Evolutionary conservation across 352 stramenopile genomes (phyloP), one percentile per base, ranked within the genome.

Genomic region (Phytophthora meadii): DNA sequence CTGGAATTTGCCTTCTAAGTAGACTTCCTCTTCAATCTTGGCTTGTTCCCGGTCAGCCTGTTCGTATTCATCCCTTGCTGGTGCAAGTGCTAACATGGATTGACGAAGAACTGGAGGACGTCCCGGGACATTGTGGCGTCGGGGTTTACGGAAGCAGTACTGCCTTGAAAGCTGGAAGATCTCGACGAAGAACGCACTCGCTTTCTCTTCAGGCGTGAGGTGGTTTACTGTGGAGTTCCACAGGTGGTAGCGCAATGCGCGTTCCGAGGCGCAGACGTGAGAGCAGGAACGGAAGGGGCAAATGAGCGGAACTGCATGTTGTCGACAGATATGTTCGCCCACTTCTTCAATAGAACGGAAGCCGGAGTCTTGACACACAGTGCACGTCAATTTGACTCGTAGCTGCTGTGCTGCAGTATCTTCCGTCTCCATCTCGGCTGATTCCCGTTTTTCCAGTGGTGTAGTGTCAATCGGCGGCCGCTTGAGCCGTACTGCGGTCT

Each of bases 181-280:
- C 41, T 90, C 75, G 62, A 93, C 85, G 56, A 92, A 93, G 1
- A 90, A 62, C 27, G 74, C 70, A 42, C 79, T 92, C 17, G 76
- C 61, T 3, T 73, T 62, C 59, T 94, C 87, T 32, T 92, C 82
- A 0, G 44, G 24, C 5, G 81, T 90, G 14, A 82, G 74, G 17
- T 77, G 81, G 4, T 78, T 71, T 25, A 90, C 70, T 14, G 84
- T 81, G 41, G 76, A 89, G 27, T 83, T 79, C 79, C 81, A 90
- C 6, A 94, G 80, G 32, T 94, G 87, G 42, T 93, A 94, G 2
- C 84, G 82, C 2, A 94, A 68, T 0, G 83, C 76, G n/a, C 65
- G 66, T 24, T 94, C 82, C 0, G 77, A 90, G 5, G 82, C 84
- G 48, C 84, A 93, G 3, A 91, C 65, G 54, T 94, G 87, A 1